A percentile compares a stretch with the other conserved stretches of the same genome.
These are phyloP conservation scores for Alisma plantagoaquatica DNA, from an alignment of 106 monocot genomes.

Conservation along the genomic window DNA sequence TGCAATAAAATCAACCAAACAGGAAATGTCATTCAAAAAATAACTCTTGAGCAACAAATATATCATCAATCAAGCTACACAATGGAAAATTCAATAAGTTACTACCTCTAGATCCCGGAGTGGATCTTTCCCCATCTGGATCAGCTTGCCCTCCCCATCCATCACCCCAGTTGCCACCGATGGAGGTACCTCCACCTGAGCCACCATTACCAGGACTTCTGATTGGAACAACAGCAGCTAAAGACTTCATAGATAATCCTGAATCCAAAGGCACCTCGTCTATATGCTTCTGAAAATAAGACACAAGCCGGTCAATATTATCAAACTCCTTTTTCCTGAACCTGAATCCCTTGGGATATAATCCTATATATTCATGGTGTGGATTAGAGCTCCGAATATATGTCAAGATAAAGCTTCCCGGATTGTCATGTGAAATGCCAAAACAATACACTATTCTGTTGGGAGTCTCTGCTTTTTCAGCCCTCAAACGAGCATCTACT, in stretches of 20 bases:
- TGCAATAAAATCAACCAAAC: not conserved
- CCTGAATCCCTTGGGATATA: slow-evolving; percentile 89
- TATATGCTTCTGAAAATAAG: slow-evolving; percentile 81
- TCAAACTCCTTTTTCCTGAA: slow-evolving; percentile 84
- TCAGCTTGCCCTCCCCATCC: slow-evolving; percentile 31
- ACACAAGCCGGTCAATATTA: slow-evolving; percentile 67
- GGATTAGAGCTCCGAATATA: slow-evolving; percentile 80
- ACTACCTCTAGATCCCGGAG: slow-evolving; percentile 37
- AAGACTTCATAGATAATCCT: slow-evolving; percentile 30
- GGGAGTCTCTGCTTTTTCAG: slow-evolving; percentile 77
- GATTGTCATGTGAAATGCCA: slow-evolving; percentile 87
- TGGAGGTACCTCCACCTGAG: slow-evolving; percentile 21
- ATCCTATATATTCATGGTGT: slow-evolving; percentile 88
- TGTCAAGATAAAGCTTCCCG: slow-evolving; percentile 82
- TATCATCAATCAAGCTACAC: no score
- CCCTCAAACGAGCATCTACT: slow-evolving; percentile 56
- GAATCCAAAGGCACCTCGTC: slow-evolving; percentile 48
- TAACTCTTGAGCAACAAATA: not conserved
- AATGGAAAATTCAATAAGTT: slow-evolving; percentile 5
- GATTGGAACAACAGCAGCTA: slow-evolving; percentile 92
- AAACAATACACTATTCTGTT: slow-evolving; percentile 86
- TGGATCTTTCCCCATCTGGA: slow-evolving; percentile 43
- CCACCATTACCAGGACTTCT: slow-evolving; percentile 46
- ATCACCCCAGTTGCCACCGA: slow-evolving; percentile 21
- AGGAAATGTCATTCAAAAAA: not conserved